Evolutionary conservation across 108 stramenopile species (phyloP), one percentile per base, ranked within the genome.

Genomic region (Nannochloropsis gaditana): DNA sequence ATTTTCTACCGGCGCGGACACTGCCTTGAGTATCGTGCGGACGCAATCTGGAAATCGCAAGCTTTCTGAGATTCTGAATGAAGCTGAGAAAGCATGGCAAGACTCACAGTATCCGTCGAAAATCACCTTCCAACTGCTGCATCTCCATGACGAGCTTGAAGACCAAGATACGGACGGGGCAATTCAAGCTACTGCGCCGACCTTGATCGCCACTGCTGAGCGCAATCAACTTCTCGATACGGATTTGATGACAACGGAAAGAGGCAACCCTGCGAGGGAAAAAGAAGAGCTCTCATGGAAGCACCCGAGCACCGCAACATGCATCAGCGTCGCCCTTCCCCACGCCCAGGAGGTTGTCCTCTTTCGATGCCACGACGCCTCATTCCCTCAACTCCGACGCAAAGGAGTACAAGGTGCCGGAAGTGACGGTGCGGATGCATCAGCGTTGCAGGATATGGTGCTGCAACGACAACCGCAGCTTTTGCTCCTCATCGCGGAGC

Each of bases 101-200:
- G 19, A 73, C 15, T 31, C 31, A 31, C 59, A 73, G 59, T 15
- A 73, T n/a, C 15, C 15, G 8, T 15, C 19, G 19, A 3, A n/a
- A 15, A 15, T n/a, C 2, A 73, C 59, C 15, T 4, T 73, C 19
- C 59, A n/a, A n/a, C 19, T 73, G 59, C 59, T 73, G 15, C 59
- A n/a, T n/a, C 59, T 73, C 19, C 59, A 73, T n/a, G 59, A 73
- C 59, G 59, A 73, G 59, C 59, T 73, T n/a, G 59, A 73, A 15
- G 5, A 73, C n/a, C 59, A 15, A 15, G 59, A 73, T 2, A 0
- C n/a, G 3, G 31, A 31, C 31, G 31, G 31, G 31, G 31, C 31
- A 31, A 73, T 8, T 2, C 19, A 73, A n/a, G n/a, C 19, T 73
- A 73, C 4, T 73, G 59, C 3, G n/a, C 59, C 59, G n/a, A 73